Percentiles rank a stretch among this genome's conserved stretches.
These are phyloP conservation scores for Neurospora sp. DNA, from an alignment of 2,329 filamentous ascomycete species.

Conservation along the genomic window DNA sequence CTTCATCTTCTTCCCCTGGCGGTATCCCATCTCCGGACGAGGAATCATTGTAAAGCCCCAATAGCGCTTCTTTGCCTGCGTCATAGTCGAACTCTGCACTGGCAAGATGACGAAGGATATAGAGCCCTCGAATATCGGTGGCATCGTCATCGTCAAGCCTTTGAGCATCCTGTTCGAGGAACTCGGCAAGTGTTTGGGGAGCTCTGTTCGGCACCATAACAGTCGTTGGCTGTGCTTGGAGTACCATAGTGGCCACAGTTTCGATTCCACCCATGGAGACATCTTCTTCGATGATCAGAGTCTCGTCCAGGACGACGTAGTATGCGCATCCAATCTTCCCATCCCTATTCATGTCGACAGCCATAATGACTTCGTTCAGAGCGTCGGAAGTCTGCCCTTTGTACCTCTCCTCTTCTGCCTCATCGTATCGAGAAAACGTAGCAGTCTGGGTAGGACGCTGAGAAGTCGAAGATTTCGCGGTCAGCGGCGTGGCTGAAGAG, in stretches of 20 bases:
- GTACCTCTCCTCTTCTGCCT: background rate
- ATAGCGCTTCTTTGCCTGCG: slow-evolving; percentile 55
- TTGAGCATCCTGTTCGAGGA: slow-evolving; percentile 26
- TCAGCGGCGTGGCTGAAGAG: background rate
- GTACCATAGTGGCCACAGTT: slow-evolving; percentile 51
- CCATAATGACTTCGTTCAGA: slow-evolving; percentile 66
- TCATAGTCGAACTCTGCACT: slow-evolving; percentile 65
- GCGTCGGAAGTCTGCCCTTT: slow-evolving; percentile 17
- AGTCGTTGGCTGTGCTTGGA: slow-evolving; percentile 45
- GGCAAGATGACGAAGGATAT: slow-evolving; percentile 56
- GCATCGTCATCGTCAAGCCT: slow-evolving; percentile 18
- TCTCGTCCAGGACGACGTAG: slow-evolving; percentile 61
- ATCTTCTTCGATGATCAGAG: slow-evolving; percentile 69
- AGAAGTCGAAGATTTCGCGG: background rate
- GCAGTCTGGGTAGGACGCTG: background rate
- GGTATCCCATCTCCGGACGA: background rate
- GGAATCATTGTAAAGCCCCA: slow-evolving; percentile 17
- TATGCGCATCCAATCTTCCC: slow-evolving; percentile 75
- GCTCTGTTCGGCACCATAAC: slow-evolving; percentile 42
- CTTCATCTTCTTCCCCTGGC: slow-evolving; percentile 19
- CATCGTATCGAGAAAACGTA: background rate
- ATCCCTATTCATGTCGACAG: slow-evolving; percentile 62
- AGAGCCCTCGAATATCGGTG: slow-evolving; percentile 14
- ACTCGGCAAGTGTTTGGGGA: slow-evolving; percentile 29
- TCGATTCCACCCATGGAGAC: slow-evolving; percentile 59